Conservation (phyloP, 371 early-diverging fungal genomes). For the Mortierella polycephala region DNA sequence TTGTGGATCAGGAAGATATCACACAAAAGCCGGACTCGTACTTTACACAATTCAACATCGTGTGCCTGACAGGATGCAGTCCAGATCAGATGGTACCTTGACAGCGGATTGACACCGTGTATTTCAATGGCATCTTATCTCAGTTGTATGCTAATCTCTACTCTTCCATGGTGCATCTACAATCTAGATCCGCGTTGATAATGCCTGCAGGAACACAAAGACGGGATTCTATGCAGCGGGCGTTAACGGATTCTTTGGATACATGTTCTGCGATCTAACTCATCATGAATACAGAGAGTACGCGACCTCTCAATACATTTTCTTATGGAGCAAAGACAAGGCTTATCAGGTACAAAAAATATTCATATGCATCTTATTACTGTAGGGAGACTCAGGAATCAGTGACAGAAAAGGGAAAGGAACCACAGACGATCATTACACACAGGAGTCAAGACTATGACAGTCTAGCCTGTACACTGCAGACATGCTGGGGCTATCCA, state of each 20-base stretch:
- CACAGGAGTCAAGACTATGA: slow-evolving; percentile 56
- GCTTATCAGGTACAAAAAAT: not conserved
- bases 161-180: not conserved
- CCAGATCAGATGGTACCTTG: slow-evolving; percentile 38
- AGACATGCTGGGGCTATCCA: slow-evolving; percentile 33
- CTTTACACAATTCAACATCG: slow-evolving; percentile 73
- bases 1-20: slow-evolving; percentile 63
- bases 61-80: slow-evolving; percentile 65
- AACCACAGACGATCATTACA: slow-evolving; percentile 56
- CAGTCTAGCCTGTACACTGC: slow-evolving; percentile 57
- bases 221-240: slow-evolving; percentile 77
- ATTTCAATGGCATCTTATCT: not conserved
- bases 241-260: slow-evolving; percentile 83
- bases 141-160: not conserved
- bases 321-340: not conserved
- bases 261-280: slow-evolving; percentile 83
- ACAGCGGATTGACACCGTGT: not conserved
- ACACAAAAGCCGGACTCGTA: slow-evolving; percentile 58
- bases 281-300: slow-evolving; percentile 78
- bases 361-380: not conserved
- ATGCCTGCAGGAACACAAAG: slow-evolving; percentile 61
- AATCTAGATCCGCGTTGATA: slow-evolving; percentile 66
- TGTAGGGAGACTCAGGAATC: slow-evolving; percentile 23
- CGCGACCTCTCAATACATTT: slow-evolving; percentile 14
- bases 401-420: slow-evolving; percentile 45